Evolutionary conservation across 257 asterid genomes (phyloP).

Genomic region (Vinca minor): DNA sequence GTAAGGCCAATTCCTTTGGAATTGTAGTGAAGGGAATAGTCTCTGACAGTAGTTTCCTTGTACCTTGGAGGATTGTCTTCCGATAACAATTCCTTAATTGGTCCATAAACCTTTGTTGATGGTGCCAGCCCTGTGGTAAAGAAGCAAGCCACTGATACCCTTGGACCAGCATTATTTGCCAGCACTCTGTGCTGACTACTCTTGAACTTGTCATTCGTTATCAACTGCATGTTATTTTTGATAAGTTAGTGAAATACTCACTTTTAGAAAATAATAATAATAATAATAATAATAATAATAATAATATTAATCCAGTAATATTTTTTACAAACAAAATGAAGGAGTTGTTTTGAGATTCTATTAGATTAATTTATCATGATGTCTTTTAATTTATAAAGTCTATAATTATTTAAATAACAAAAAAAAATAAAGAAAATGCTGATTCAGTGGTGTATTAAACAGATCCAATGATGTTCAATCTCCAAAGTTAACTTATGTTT

Average conservation of each 20-base stretch:
- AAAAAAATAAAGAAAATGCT: no score
- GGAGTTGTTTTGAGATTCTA: no score
- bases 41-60: slow-evolving; percentile 37
- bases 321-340: no score
- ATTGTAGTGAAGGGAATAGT: slow-evolving; percentile 33
- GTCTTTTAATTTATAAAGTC: no score
- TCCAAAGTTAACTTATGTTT: no score
- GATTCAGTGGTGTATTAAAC: no score
- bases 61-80: slow-evolving; percentile 40
- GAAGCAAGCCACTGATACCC: slow-evolving; percentile 48
- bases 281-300: no score
- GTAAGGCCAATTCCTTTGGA: slow-evolving; percentile 41
- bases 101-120: slow-evolving; percentile 33
- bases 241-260: neutral
- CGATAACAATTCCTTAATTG: slow-evolving; percentile 39
- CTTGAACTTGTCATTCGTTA: slow-evolving; percentile 43
- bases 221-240: slow-evolving; percentile 23
- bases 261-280: no score
- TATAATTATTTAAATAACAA: no score
- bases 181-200: slow-evolving; percentile 43
- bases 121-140: slow-evolving; percentile 40
- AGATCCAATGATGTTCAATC: no score
- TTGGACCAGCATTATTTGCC: slow-evolving; percentile 32
- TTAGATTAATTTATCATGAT: no score
- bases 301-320: no score